Evolutionary conservation across 768 basidiomycete genomes (phyloP).

Genomic region (Leccinellum luteum): DNA sequence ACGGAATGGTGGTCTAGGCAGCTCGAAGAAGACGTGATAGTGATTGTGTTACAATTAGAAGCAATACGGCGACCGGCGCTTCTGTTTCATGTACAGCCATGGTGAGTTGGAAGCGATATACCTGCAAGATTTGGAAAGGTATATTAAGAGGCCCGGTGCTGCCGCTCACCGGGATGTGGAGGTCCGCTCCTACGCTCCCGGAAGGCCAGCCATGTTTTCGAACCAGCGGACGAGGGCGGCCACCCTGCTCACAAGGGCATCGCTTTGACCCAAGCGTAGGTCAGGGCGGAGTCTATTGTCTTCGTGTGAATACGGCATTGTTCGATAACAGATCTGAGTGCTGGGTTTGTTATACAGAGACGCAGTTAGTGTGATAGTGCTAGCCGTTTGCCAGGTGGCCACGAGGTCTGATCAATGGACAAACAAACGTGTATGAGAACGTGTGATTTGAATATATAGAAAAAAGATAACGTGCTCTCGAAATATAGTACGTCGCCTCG

Average conservation of each 20-base stretch:
- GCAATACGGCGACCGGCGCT: slow-evolving; percentile 21
- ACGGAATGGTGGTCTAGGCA: slow-evolving; percentile 14
- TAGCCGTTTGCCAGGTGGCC: slow-evolving; percentile 42
- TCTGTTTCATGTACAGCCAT: slow-evolving; percentile 27
- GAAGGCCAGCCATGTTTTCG: slow-evolving; percentile 65
- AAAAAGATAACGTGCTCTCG: slow-evolving; percentile 50
- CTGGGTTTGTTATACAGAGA: slow-evolving; percentile 64
- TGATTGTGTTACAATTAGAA: slow-evolving; percentile 26
- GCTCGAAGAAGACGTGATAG: slow-evolving; percentile 18
- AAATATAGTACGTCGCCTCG: slow-evolving; percentile 72
- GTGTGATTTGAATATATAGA: slow-evolving; percentile 8
- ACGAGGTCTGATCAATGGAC: slow-evolving; percentile 45
- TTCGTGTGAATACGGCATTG: slow-evolving; percentile 61
- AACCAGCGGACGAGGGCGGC: slow-evolving; percentile 69
- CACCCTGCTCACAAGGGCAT: slow-evolving; percentile 66
- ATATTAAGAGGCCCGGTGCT: slow-evolving; percentile 7
- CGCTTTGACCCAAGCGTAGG: slow-evolving; percentile 65
- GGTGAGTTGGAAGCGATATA: slow-evolving; percentile 12
- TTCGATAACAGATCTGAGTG: slow-evolving; percentile 73
- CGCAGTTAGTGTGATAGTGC: slow-evolving; percentile 56
- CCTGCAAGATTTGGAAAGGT: slow-evolving; percentile 5
- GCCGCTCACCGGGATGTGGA: slow-evolving; percentile 13
- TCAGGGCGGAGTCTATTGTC: slow-evolving; percentile 69
- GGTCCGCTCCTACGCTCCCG: slow-evolving; percentile 10
- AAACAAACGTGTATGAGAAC: slow-evolving; percentile 18